Evolutionary conservation across 2,329 filamentous ascomycete species (phyloP), one percentile per base, ranked within the genome.

Genomic region (Sclerotinia glacialis): DNA sequence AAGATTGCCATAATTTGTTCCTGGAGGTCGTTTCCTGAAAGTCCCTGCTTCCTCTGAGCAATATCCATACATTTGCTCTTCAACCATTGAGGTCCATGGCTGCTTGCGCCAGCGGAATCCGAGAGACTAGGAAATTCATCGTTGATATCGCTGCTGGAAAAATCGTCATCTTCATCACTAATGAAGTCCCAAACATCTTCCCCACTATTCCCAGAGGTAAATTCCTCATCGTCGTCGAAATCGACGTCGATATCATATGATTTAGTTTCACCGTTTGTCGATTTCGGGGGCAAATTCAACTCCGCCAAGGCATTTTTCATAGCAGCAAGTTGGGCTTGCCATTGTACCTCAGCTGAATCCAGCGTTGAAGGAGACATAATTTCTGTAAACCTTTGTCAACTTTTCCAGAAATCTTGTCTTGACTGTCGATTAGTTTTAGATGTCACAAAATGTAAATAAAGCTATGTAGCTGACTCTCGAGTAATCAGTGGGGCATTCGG

Each of bases 121-220:
- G 77, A 67, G 60, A 74, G 55, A 44, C 65, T 74, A 37, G 75
- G 74, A 9, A 72, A 72, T 28, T 79, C 79, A 52, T 83, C 79
- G 58, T 89, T 85, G 40, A 86, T 79, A 69, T 91, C 90, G 72
- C 87, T 89, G 73, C 85, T 89, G 76, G 85, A 82, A 9, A 85
- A 82, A 66, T 89, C 88, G 26, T 87, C 86, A 31, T 90, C 88
- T 59, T 84, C 84, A 61, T 93, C 89, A 67, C 89, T 92, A 74
- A 96, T 92, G 67, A 96, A 87, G 76, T 97, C 93, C 94, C 94
- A 97, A 12, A 97, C 88, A 78, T 97, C 93, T 67, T 94, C 90
- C 6, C 86, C 85, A 23, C 85, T 86, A 53, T 85, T 86, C 6
- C 85, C 85, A 2, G 83, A 85, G 18, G 71, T 72, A 53, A 74